Conservation (phyloP, 192 early-diverging fungal species). For the Ambispora gerdemannii region DNA sequence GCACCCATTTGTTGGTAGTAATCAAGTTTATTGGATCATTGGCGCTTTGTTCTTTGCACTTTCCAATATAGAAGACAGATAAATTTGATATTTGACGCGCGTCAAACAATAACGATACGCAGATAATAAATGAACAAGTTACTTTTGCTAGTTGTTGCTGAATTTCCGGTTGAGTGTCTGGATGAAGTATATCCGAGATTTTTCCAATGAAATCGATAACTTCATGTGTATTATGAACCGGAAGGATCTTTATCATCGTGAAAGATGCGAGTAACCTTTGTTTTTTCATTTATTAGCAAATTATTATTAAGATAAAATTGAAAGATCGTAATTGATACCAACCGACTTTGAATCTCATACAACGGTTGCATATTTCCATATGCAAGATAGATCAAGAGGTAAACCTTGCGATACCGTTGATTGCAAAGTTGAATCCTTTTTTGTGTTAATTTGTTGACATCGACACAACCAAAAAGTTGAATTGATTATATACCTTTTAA, state of each 20-base stretch:
- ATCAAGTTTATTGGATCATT: constrained; percentile 15
- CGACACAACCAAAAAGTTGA: too few relatives aligned
- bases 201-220: neutral
- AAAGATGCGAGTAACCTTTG: neutral
- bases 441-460: too few relatives aligned
- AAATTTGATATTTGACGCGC: neutral
- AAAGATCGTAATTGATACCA: neutral
- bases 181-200: neutral
- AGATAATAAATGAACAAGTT: neutral
- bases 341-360: constrained; percentile 17
- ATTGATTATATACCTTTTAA: constrained; percentile 24
- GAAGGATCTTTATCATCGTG: neutral
- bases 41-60: neutral
- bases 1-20: constrained; percentile 24
- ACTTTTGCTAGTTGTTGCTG: neutral
- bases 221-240: constrained; percentile 19
- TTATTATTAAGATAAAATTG: neutral
- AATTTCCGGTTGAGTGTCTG: constrained; percentile 1
- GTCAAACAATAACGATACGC: neutral
- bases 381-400: neutral
- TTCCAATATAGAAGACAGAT: neutral
- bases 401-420: constrained; percentile 6
- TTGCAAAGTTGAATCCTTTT: constrained; percentile 9
- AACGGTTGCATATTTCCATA: constrained; percentile 6
- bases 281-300: neutral